phyloP scores from a whole-genome alignment of 2,329 filamentous ascomycete genomes.

The Pestalotiopsis sp. region DNA sequence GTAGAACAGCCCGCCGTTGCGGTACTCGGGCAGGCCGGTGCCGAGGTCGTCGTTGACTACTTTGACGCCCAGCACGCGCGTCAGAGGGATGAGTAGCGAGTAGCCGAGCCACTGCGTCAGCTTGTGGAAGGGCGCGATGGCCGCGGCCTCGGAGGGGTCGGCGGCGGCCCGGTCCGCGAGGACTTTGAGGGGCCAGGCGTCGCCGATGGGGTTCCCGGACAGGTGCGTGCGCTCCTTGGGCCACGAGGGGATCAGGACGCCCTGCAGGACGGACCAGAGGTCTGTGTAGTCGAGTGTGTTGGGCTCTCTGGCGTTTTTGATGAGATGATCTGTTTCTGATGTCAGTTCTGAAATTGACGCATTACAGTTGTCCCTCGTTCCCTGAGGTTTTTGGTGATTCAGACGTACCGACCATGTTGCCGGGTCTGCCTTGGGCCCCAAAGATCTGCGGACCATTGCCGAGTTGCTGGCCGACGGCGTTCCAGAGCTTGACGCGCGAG shows the following conservation, averaged over 20 bases:
- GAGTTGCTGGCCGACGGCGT: conserved; percentile 43
- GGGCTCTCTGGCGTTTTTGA: conserved; percentile 26
- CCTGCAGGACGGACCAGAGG: conserved; percentile 46
- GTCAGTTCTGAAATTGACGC: conserved; percentile 8
- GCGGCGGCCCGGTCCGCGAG: conserved; percentile 42
- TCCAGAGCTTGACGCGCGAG: conserved; percentile 43
- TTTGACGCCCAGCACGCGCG: conserved; percentile 75
- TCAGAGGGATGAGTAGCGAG: conserved; percentile 90
- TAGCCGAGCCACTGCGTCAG: conserved; percentile 94
- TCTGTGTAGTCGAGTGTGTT: conserved; percentile 36
- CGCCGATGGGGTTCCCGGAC: conserved; percentile 44
- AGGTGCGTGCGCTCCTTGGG: conserved; percentile 53
- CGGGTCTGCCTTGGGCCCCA: conserved; percentile 43
- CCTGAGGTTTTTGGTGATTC: not conserved
- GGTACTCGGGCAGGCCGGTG: conserved; percentile 88
- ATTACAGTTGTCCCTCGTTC: not conserved
- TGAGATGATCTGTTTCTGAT: conserved; percentile 38
- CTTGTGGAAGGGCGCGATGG: conserved; percentile 90
- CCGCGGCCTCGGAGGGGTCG: conserved; percentile 62
- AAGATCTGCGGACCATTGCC: conserved; percentile 39
- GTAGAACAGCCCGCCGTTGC: conserved; percentile 87
- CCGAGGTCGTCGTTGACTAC: conserved; percentile 81
- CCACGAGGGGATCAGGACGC: conserved; percentile 49
- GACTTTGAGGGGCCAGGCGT: conserved; percentile 48
- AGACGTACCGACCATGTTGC: conserved; percentile 45